Evolutionary conservation across 2,329 filamentous ascomycete species (phyloP), one percentile per base, ranked within the genome.

Genomic region (Dothidotthia symphoricarpi): DNA sequence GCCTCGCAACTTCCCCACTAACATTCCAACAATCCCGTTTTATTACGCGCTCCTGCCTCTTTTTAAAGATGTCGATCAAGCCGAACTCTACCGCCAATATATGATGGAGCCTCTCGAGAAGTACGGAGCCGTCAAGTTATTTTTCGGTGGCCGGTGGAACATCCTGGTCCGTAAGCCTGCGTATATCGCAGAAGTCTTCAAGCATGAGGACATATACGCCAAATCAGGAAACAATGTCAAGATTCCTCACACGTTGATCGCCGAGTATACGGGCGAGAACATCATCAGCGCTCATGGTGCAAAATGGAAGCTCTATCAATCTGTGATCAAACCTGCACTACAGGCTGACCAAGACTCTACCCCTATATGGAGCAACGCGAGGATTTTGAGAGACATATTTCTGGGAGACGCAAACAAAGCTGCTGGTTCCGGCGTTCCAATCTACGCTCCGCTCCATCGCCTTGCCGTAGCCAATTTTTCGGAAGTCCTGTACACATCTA

Each of bases 71-170:
- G 64, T 70, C 14, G 71, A 73, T 39, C 70, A 74, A 50, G 59
- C 64, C 4, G 62, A 71, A 12, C 61, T 69, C 5, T 73, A 69
- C 47, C 51, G 46, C 10, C 41, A 52, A 34, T 70, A 72, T 47
- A 61, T 73, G 28, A 59, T 68, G 25, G 48, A 57, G 35, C 69
- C 68, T 2, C 51, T 71, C 5, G 55, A 56, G 8, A 56, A 55
- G n/a, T 63, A 69, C 30, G 69, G 74, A 3, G 73, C 72, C 1
- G 73, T 75, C 13, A 69, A 73, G 39, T 57, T 76, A 17, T 76
- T 72, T 59, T 75, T 75, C 24, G 73, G 67, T 1, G 71, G 69
- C 0, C 66, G 65, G 27, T 76, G 74, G 74, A 75, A 72, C 31
- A 59, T 76, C 3, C 55, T 76, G 9, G 68, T 75, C 1, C 69